Evolutionary conservation across 306 rosid genomes (phyloP), one percentile per base, ranked within the genome.

Genomic region (Casuarina cunninghamiana): DNA sequence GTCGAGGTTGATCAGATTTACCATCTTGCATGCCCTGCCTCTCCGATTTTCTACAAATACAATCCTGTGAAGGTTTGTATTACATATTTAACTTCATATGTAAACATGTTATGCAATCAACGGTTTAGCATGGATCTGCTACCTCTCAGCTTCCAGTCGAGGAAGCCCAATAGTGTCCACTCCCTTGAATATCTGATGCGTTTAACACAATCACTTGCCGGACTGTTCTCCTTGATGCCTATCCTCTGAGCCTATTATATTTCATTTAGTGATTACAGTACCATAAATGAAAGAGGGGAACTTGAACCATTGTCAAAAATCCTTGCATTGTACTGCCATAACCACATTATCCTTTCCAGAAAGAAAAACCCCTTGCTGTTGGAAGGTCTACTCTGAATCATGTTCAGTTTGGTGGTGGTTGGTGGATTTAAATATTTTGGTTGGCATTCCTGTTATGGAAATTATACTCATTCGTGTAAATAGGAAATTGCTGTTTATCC

Each of bases 21-120:
- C 84, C 98, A 92, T 83, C 97, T 94, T 75, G 98, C 98, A 19
- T 94, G 98, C 86, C 98, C 98, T 0, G 98, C 98, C 44, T 94
- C 97, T 70, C 98, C 98, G 49, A 92, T 94, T 85, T 94, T 92
- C 90, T 94, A 94, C 83, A 92, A 94, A 88, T 91, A 94, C 86
- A 94, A 94, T 80, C 97, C 97, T 46, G 98, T 94, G 6, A 94
- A 94, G 98, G 98, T 94, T 69, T 21, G 74, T 37, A 66, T 21
- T 74, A 43, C 49, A 21, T 32, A 46, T 61, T 51, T 87, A 8
- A 65, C 21, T 58, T 16, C 38, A 1, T 41, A 17, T 3, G 9
- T 17, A 7, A 39, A n/a, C 17, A 41, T 66, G 37, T 66, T 51
- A 37, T 61, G 19, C 7, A 17, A 42, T 42, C 16, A 17, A 6